Conservation (phyloP, 306 rosid species). For the Castanopsis chinensis region DNA sequence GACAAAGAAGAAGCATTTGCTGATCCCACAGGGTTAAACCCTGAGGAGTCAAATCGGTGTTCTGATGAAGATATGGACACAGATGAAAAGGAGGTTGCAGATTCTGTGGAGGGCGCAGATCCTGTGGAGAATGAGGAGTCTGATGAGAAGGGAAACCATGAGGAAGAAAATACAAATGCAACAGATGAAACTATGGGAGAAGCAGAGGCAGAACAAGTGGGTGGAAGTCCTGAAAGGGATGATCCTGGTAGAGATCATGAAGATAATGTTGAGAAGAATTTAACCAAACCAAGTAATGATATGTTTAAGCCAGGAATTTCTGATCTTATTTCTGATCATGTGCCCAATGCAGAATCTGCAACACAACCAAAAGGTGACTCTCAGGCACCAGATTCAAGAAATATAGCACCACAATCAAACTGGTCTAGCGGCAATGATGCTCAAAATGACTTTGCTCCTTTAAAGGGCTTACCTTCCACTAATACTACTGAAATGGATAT, state of each 20-base stretch:
- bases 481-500: constrained; percentile 55
- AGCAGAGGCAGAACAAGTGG: constrained; percentile 43
- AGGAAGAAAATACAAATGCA: constrained; percentile 43
- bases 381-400: constrained; percentile 42
- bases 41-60: constrained; percentile 52
- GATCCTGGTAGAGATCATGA: constrained; percentile 35
- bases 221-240: constrained; percentile 50
- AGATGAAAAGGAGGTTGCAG: constrained; percentile 45
- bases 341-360: constrained; percentile 38
- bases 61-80: constrained; percentile 50
- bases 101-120: constrained; percentile 53
- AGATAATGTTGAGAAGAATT: constrained; percentile 43
- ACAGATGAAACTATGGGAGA: constrained; percentile 72
- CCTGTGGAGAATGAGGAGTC: constrained; percentile 40
- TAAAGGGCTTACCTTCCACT: constrained; percentile 57
- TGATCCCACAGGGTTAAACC: constrained; percentile 55
- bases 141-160: constrained; percentile 36
- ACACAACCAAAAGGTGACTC: constrained; percentile 48
- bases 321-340: constrained; percentile 35
- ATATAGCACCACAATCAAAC: constrained; percentile 47
- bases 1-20: constrained; percentile 59
- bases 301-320: constrained; percentile 39
- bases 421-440: constrained; percentile 40
- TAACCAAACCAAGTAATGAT: constrained; percentile 37
- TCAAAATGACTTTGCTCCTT: constrained; percentile 44